Evolutionary conservation across 345 rosid genomes (phyloP).

Genomic region (Erysimum cheiranthoides): DNA sequence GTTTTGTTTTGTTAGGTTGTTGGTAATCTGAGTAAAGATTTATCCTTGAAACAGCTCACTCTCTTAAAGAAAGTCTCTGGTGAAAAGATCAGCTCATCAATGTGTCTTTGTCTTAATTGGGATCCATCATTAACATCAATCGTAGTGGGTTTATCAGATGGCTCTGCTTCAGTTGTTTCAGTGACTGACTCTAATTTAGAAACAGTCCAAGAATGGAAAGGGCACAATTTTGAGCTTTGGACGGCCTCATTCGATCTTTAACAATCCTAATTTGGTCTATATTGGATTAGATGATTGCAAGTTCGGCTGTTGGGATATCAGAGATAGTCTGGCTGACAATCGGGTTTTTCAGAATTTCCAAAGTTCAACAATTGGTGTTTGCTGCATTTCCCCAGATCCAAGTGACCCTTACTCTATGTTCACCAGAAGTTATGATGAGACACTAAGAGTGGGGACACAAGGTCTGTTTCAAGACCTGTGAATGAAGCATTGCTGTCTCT

Average conservation of each 20-base stretch:
- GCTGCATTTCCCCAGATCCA: slow-evolving; percentile 71
- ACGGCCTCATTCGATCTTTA: slow-evolving; percentile 72
- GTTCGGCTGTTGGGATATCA: slow-evolving; percentile 79
- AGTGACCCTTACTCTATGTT: slow-evolving; percentile 61
- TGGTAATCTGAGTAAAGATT: not conserved
- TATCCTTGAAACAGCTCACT: slow-evolving; percentile 48
- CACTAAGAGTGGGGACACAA: slow-evolving; percentile 74
- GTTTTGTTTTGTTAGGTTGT: no score
- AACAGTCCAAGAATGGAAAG: slow-evolving; percentile 72
- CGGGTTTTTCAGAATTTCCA: slow-evolving; percentile 65
- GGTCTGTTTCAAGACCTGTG: slow-evolving; percentile 69
- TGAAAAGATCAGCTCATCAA: slow-evolving; percentile 68
- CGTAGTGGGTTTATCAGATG: slow-evolving; percentile 73
- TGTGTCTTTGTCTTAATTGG: slow-evolving; percentile 92
- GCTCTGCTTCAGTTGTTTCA: slow-evolving; percentile 66
- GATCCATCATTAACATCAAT: slow-evolving; percentile 62
- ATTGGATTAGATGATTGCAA: slow-evolving; percentile 94
- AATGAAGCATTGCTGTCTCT: slow-evolving; percentile 59
- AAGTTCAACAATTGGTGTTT: slow-evolving; percentile 85
- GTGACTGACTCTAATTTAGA: slow-evolving; percentile 60
- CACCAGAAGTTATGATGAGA: slow-evolving; percentile 84
- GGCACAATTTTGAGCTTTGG: slow-evolving; percentile 85
- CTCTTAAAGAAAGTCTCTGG: slow-evolving; percentile 55
- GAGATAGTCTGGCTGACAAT: slow-evolving; percentile 50
- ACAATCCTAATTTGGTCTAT: slow-evolving; percentile 70